Percentiles rank a stretch among this genome's conserved stretches.
Conservation (phyloP, 2,329 filamentous ascomycete genomes). For the Trichoderma pleuroti region DNA sequence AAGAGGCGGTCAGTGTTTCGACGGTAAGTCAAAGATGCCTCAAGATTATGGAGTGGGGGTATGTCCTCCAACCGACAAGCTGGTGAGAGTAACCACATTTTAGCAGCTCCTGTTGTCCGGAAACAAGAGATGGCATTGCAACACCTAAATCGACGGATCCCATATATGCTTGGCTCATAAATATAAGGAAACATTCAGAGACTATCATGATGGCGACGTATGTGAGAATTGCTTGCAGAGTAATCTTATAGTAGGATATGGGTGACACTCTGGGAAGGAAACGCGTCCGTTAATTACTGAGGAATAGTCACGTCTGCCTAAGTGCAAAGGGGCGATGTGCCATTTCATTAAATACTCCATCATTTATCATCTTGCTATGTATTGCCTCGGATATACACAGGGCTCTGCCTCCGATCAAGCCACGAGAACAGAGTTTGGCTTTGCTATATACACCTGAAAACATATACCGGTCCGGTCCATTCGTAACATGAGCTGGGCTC, state of each 20-base stretch:
- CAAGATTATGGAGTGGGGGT: neutral
- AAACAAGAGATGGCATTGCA: neutral
- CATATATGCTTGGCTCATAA: neutral
- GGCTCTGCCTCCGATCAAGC: neutral
- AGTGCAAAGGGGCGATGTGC: neutral
- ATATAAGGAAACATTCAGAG: neutral
- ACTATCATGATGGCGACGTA: neutral
- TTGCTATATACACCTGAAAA: neutral
- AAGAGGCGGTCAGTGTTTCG: neutral
- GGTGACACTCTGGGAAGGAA: neutral
- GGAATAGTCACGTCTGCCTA: too few relatives aligned
- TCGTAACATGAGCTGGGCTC: neutral
- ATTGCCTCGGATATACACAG: neutral
- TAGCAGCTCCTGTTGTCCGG: neutral
- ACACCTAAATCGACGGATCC: neutral
- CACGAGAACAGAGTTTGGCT: neutral
- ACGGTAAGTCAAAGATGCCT: neutral
- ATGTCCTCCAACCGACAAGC: neutral
- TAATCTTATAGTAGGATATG: neutral
- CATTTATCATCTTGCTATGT: neutral
- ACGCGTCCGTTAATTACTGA: neutral
- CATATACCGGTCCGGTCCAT: neutral
- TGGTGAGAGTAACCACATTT: neutral
- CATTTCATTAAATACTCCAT: neutral
- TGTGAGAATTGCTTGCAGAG: neutral